Conservation (phyloP, 2,329 filamentous ascomycete species). For the Fusarium ambrosium region DNA sequence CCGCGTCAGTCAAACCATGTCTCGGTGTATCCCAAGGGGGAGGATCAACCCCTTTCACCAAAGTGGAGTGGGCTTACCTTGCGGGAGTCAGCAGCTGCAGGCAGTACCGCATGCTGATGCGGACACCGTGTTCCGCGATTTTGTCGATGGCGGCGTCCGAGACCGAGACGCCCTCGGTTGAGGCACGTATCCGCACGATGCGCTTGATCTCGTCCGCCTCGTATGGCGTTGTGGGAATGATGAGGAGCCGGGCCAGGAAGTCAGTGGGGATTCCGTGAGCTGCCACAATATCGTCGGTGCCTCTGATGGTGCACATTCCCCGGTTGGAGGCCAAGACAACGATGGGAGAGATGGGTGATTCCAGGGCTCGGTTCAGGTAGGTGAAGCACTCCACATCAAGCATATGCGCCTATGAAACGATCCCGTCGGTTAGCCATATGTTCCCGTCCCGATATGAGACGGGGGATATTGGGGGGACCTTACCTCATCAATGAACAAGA, state of each 20-base stretch:
- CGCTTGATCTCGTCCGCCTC: constrained; percentile 89
- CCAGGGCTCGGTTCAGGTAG: constrained; percentile 97
- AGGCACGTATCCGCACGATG: constrained; percentile 87
- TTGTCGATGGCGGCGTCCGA: constrained; percentile 88
- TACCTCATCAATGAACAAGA: constrained; percentile 99
- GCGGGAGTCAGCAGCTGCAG: constrained; percentile 91
- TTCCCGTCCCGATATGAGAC: constrained; percentile 35
- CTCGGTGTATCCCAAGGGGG: constrained; percentile 41
- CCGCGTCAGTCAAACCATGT: constrained; percentile 51
- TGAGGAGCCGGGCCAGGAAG: constrained; percentile 92
- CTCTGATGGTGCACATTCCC: constrained; percentile 92
- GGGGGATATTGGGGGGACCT: constrained; percentile 31
- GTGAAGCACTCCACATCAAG: constrained; percentile 99
- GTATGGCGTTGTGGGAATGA: constrained; percentile 95
- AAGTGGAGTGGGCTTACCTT: constrained; percentile 62
- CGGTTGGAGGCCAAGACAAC: constrained; percentile 98
- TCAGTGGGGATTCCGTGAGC: constrained; percentile 96
- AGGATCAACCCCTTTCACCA: constrained; percentile 37
- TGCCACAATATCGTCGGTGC: constrained; percentile 83
- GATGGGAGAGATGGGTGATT: constrained; percentile 94
- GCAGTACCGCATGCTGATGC: constrained; percentile 92
- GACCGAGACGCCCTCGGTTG: constrained; percentile 84
- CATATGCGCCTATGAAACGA: constrained; percentile 86
- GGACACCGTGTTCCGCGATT: constrained; percentile 87
- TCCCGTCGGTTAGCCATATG: constrained; percentile 38